Conservation (phyloP, 768 basidiomycete genomes). For the Collybia nuda region DNA sequence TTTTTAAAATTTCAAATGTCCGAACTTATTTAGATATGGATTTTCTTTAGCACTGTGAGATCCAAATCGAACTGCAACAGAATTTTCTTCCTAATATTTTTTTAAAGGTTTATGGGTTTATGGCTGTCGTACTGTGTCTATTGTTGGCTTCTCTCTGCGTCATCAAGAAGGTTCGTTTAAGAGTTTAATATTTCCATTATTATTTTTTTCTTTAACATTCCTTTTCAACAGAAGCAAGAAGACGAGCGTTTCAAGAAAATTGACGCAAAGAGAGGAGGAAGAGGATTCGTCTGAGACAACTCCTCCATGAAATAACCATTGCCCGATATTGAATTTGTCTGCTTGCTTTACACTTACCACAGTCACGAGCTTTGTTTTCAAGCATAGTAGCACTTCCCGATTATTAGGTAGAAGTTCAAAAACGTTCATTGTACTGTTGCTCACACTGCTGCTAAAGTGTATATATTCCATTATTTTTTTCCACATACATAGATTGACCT, state of each 20-base stretch:
- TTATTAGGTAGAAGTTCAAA: background rate
- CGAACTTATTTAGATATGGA: background rate
- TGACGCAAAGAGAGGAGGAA: constrained; percentile 84
- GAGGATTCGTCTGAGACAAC: constrained; percentile 71
- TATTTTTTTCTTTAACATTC: too few relatives aligned
- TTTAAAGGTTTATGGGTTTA: constrained; percentile 78
- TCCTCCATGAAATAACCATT: background rate
- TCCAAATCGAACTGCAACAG: background rate
- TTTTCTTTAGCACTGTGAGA: constrained; percentile 42
- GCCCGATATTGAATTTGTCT: background rate
- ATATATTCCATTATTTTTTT: background rate
- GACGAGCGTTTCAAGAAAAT: constrained; percentile 86
- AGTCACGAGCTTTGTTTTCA: too few relatives aligned
- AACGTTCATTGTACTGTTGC: background rate
- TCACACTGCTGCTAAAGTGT: background rate
- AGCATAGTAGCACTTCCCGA: too few relatives aligned
- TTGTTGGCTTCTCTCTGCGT: constrained; percentile 83
- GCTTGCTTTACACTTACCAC: background rate
- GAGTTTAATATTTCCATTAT: too few relatives aligned
- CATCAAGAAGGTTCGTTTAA: constrained; percentile 63
- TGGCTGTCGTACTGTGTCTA: constrained; percentile 73
- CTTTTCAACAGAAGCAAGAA: constrained; percentile 65
- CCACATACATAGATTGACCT: background rate
- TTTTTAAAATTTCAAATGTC: background rate
- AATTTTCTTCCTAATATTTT: constrained; percentile 7